Conservation (phyloP, 176 grass and related monocot genomes). For the Phyllostachys edulis region DNA sequence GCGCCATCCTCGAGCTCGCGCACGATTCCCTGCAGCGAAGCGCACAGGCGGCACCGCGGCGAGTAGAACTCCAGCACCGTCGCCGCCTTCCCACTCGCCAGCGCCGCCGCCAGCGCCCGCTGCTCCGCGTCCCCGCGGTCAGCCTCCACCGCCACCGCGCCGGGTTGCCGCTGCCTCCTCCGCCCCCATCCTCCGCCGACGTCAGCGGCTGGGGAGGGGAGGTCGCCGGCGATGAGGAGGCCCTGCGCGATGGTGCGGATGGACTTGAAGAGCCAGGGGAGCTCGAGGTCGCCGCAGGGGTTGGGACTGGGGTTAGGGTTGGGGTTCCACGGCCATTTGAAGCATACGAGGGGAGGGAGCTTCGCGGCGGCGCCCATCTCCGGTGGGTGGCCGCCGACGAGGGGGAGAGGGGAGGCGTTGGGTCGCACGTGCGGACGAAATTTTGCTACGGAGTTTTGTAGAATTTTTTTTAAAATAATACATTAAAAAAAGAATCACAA, state of each 20-base stretch:
- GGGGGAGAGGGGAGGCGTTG: background rate
- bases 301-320: slow-evolving; percentile 34
- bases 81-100: slow-evolving; percentile 59
- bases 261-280: slow-evolving; percentile 86
- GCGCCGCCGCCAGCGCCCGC: slow-evolving; percentile 63
- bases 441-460: background rate
- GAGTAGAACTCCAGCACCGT: slow-evolving; percentile 95
- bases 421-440: background rate
- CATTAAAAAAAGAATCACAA: too few species aligned
- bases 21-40: slow-evolving; percentile 68
- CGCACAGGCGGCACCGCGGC: slow-evolving; percentile 72
- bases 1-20: slow-evolving; percentile 49
- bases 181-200: background rate
- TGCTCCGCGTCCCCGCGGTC: slow-evolving; percentile 74
- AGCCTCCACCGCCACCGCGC: background rate
- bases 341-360: slow-evolving; percentile 61
- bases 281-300: slow-evolving; percentile 64
- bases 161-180: background rate
- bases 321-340: slow-evolving; percentile 70
- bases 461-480: too few species aligned
- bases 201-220: slow-evolving; percentile 13
- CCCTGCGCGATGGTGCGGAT: slow-evolving; percentile 65
- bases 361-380: slow-evolving; percentile 49
- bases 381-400: background rate
- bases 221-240: slow-evolving; percentile 60